Evolutionary conservation across 495 filamentous ascomycete species (phyloP), one percentile per base, ranked within the genome.

Genomic region (Aspergillus diversus): DNA sequence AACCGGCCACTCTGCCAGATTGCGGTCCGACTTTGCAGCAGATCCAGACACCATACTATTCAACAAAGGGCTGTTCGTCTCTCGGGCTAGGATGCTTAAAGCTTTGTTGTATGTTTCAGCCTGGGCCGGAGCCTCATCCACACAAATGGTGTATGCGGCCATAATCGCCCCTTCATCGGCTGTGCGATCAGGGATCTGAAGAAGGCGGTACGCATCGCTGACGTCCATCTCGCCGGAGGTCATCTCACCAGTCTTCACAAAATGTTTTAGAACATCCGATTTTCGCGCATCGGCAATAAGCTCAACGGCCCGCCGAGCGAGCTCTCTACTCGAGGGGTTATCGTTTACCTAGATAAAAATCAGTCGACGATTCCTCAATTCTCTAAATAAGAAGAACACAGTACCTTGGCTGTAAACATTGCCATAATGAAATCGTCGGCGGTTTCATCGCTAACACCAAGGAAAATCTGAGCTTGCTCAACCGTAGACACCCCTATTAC

Each of bases 1-100:
- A 55, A 94, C 89, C 7, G 93, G 93, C 79, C 87, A 87, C 13
- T 86, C 78, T 1, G 71, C 64, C 21, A 77, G 56, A 55, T 77
- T 64, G 37, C 70, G 70, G 63, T 72, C 73, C 7, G 75, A 56
- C 58, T 80, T 71, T 12, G 64, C 63, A 17, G 68, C 68, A 56
- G 74, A 63, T 0, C 77, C 76, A 39, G 73, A 63, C 27, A 71
- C 71, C 67, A 76, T 76, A 39, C 65, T 73, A 54, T 66, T 73
- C 17, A 86, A 72, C 31, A 75, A 55, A 8, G 73, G 55, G 54
- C 81, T 85, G 35, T 81, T 70, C 59, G 75, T 80, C 17, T 80
- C 73, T 43, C 77, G 79, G 39, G 81, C 83, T 55, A 87, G 83
- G 16, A 84, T 75, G 15, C 60, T 67, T 39, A 87, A 71, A 17